Conservation (phyloP, 257 asterid species). For the Fraxinus pennsylvanica region DNA sequence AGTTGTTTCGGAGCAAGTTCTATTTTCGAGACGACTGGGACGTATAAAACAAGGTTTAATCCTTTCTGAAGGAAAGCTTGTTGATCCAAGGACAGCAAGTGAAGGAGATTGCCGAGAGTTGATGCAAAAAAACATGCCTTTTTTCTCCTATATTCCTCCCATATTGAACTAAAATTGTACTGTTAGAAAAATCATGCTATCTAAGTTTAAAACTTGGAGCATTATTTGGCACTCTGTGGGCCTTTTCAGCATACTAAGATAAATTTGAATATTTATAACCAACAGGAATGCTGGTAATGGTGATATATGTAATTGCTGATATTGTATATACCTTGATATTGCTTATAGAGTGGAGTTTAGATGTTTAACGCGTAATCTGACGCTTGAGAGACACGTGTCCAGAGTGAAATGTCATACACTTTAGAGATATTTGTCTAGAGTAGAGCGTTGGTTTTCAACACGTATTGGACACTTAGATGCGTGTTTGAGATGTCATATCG, state of each 20-base stretch:
- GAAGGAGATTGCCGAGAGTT: conserved; percentile 61
- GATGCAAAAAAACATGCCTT: conserved; percentile 76
- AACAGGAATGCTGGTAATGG: neutral
- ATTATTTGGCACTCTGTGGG: neutral
- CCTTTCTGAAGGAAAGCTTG: conserved; percentile 33
- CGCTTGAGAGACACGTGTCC: too few relatives aligned
- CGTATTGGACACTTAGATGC: too few relatives aligned
- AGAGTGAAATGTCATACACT: too few relatives aligned
- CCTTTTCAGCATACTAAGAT: neutral
- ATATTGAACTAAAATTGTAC: conserved; percentile 28
- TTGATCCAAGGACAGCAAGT: conserved; percentile 47
- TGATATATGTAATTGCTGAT: neutral
- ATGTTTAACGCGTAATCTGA: too few relatives aligned
- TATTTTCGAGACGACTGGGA: conserved; percentile 64
- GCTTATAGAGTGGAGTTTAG: too few relatives aligned
- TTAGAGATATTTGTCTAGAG: too few relatives aligned
- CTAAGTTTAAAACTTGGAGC: neutral
- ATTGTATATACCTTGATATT: too few relatives aligned
- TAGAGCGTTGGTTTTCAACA: too few relatives aligned
- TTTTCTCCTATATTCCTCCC: conserved; percentile 50
- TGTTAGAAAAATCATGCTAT: neutral
- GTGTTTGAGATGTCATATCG: too few relatives aligned
- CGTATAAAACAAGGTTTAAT: conserved; percentile 71
- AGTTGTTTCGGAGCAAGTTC: conserved; percentile 60
- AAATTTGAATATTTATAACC: neutral